phyloP scores from a whole-genome alignment of 2,329 filamentous ascomycete genomes.

The Xylaria digitata region DNA sequence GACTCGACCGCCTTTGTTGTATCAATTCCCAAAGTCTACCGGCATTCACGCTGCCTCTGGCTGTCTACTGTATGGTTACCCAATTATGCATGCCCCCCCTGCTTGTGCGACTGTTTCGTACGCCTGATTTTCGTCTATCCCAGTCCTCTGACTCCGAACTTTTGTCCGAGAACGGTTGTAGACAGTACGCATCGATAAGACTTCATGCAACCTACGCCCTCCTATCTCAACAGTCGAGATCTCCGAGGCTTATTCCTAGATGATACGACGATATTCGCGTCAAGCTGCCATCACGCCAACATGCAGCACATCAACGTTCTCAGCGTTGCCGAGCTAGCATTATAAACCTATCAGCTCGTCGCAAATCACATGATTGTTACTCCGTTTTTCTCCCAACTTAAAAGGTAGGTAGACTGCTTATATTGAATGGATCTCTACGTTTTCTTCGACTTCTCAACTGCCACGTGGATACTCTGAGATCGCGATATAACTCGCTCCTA shows the following conservation, averaged over 20 bases:
- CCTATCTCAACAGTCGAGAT: too few species aligned
- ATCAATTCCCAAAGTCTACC: background rate
- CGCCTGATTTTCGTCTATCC: constrained; percentile 1
- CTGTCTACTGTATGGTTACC: background rate
- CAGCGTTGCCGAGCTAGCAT: too few species aligned
- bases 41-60: background rate
- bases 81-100: constrained; percentile 8
- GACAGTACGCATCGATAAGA: too few species aligned
- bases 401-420: background rate
- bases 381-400: background rate
- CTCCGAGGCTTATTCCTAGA: too few species aligned
- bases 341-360: background rate
- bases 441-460: constrained; percentile 7
- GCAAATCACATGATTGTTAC: constrained; percentile 23
- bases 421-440: background rate
- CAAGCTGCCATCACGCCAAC: too few species aligned
- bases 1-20: too few species aligned
- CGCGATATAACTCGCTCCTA: constrained; percentile 13
- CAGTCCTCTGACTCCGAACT: background rate
- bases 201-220: too few species aligned
- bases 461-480: constrained; percentile 22
- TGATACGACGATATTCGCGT: too few species aligned
- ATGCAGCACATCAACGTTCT: too few species aligned
- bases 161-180: background rate
- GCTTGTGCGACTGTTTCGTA: constrained; percentile 16